These are phyloP conservation scores for Barnettozyma vustinii DNA, from an alignment of 805 yeast genomes.

Conservation along the genomic window DNA sequence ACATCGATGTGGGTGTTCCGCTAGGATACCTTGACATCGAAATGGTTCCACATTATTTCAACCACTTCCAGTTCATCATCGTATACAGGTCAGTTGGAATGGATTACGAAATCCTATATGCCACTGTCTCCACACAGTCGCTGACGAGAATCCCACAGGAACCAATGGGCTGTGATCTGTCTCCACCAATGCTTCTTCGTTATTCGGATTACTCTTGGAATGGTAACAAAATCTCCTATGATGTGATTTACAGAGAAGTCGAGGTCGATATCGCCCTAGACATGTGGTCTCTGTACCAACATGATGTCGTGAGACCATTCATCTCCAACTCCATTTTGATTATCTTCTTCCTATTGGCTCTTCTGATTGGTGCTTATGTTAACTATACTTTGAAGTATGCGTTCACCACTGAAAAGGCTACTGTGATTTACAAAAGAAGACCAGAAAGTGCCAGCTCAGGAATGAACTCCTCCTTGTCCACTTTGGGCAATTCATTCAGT, in stretches of 20 bases:
- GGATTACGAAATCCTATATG: constrained; percentile 23
- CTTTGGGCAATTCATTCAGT: no score
- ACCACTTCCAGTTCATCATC: constrained; percentile 28
- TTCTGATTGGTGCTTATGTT: constrained; percentile 17
- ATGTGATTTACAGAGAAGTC: constrained; percentile 25
- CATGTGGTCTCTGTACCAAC: constrained; percentile 21
- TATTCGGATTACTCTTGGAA: constrained; percentile 22
- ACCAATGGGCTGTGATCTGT: constrained; percentile 20
- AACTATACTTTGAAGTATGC: constrained; percentile 12
- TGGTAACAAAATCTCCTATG: constrained; percentile 26
- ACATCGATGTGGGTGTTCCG: constrained; percentile 26
- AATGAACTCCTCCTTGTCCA: no score
- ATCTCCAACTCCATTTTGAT: constrained; percentile 16
- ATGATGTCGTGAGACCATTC: constrained; percentile 23
- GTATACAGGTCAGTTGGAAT: constrained; percentile 21
- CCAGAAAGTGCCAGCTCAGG: not conserved
- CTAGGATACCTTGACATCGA: constrained; percentile 26
- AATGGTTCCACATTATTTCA: constrained; percentile 26
- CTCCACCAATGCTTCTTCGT: constrained; percentile 23
- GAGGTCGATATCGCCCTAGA: constrained; percentile 7
- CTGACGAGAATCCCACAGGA: constrained; percentile 21
- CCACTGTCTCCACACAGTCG: constrained; percentile 24
- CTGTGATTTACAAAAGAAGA: constrained; percentile 11
- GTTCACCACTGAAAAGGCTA: constrained; percentile 14
- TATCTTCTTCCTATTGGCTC: constrained; percentile 16